Percentiles rank a stretch among this genome's conserved stretches.
These are phyloP conservation scores for Rhizophagus clarus DNA, from an alignment of 192 early-diverging fungal species.

Conservation along the genomic window DNA sequence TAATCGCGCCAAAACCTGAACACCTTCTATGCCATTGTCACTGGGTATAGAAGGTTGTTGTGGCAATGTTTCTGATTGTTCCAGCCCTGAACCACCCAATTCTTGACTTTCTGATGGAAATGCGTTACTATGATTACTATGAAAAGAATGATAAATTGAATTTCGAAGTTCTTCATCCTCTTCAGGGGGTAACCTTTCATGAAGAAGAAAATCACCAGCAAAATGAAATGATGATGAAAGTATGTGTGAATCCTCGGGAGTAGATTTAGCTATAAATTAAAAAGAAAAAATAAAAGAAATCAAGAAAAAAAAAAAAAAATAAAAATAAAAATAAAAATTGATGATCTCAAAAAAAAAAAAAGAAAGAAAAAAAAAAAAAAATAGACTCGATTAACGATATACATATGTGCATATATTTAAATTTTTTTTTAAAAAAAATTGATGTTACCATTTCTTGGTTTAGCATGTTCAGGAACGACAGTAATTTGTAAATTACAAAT, in stretches of 20 bases:
- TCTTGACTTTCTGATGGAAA: conserved; percentile 41
- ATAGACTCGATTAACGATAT: not conserved
- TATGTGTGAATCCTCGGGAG: conserved; percentile 62
- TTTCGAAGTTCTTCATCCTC: conserved; percentile 62
- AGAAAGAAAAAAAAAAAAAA: not conserved
- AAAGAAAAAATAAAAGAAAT: not conserved
- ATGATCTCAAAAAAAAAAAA: no score
- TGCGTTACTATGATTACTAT: conserved; percentile 41
- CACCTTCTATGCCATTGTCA: conserved; percentile 55
- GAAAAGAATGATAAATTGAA: conserved; percentile 56
- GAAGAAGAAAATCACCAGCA: conserved; percentile 84
- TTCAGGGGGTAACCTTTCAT: conserved; percentile 57
- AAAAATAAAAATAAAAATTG: not conserved
- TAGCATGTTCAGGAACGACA: conserved; percentile 42
- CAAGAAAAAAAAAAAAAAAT: not conserved
- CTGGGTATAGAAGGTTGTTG: not conserved
- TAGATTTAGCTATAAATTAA: conserved; percentile 33
- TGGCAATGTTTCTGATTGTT: conserved; percentile 13
- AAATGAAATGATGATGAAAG: conserved; percentile 84
- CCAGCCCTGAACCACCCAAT: conserved; percentile 30
- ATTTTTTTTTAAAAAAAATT: not conserved
- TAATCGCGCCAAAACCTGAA: conserved; percentile 76
- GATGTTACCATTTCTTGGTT: conserved; percentile 23
- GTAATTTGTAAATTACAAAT: conserved; percentile 69
- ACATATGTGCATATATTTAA: not conserved